A percentile compares a stretch with the other conserved stretches of the same genome.
These are phyloP conservation scores for Arthrobotrys sinensis DNA, from an alignment of 2,329 filamentous ascomycete species.

Conservation along the genomic window DNA sequence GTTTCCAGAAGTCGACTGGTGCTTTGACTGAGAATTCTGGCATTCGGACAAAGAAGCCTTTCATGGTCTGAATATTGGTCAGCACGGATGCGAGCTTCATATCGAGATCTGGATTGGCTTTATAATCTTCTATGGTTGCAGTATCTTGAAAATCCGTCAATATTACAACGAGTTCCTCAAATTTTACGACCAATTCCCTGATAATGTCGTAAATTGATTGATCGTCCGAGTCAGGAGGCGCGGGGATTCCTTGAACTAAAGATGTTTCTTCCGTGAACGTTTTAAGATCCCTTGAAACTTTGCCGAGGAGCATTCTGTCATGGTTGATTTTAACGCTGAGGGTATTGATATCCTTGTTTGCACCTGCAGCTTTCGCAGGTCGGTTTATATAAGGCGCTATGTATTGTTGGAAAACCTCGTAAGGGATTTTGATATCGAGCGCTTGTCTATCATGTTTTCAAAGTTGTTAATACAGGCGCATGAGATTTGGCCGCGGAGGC, in stretches of 20 bases:
- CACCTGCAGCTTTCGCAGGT: not conserved
- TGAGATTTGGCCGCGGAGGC: too few relatives aligned
- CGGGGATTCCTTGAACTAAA: not conserved
- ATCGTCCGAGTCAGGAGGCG: not conserved
- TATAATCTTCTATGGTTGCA: not conserved
- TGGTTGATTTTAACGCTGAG: not conserved
- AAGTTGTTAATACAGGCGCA: too few relatives aligned
- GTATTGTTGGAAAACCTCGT: not conserved
- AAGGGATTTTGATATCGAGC: not conserved
- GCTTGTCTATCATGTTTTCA: not conserved
- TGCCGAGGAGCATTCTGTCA: not conserved
- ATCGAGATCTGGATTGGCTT: not conserved
- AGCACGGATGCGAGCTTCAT: not conserved
- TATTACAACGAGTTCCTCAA: not conserved
- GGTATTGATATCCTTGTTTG: not conserved
- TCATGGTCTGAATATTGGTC: not conserved
- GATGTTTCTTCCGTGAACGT: not conserved
- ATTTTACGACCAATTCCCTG: not conserved
- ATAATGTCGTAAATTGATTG: not conserved
- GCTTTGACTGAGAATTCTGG: not conserved
- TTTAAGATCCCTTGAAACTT: not conserved
- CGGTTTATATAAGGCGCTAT: not conserved
- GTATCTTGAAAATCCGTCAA: not conserved
- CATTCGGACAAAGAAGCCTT: not conserved
- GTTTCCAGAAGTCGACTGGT: conserved; percentile 3